Base-by-base conservation (phyloP, 441 rosid genomes). In the Pelargonium myrrhifolium region DNA sequence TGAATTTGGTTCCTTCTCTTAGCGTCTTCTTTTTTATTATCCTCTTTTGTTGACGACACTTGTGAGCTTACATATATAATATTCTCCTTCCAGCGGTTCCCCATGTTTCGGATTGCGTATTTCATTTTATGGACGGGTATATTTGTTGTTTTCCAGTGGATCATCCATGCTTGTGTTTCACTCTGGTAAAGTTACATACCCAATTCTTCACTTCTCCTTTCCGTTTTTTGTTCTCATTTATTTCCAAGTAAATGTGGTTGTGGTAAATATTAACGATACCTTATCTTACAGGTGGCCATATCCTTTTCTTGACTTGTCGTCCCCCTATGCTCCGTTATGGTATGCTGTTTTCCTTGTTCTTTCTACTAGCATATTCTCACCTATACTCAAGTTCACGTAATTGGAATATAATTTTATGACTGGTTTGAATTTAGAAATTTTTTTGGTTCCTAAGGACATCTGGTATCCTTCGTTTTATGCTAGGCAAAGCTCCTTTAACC, bases 271-370 rank as follows among this genome's bases (percentile, higher is more conserved):
- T 64, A 24, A 42, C 10, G n/a, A 37, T 74, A 8, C 70, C 10
- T 67, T 68, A 64, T 69, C 70, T 72, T 63, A 61, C 73, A 93
- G 98, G 97, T 93, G 97, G 99, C 97, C 97, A 6, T 93, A 93
- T 81, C 86, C 90, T 61, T 89, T 93, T 77, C 91, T 91, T 37
- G 95, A 91, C 81, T 68, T 93, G 72, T 84, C 94, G 51, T 78
- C 89, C 18, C 55, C 83, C 7, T 80, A 80, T 67, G 90, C 98
- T 65, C 93, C 96, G 17, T 71, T 93, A 68, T 91, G 97, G 99
- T 91, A 85, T 43, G 83, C 60, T 28, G 18, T 56, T 21, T 0
- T 53, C 4, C 20, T 10, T 15, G 15, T 15, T 28, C 40, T 22
- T 6, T n/a, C 45, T 15, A 17, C 17, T 3, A 43, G 21, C 42